phyloP scores from a whole-genome alignment of 2,329 filamentous ascomycete genomes.

The Fusarium nematophilum region DNA sequence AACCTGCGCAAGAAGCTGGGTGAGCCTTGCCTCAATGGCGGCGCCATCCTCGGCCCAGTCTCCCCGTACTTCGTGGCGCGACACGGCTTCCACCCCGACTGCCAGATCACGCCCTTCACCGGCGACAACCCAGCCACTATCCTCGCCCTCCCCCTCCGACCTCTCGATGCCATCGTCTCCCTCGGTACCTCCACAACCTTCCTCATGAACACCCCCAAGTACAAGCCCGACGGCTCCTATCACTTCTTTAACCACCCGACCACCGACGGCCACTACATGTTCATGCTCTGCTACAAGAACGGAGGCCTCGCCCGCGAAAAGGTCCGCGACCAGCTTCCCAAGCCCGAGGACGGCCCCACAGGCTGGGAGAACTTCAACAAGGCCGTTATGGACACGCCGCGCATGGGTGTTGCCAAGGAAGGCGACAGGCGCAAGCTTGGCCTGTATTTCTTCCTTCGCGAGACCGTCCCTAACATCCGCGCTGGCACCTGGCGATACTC shows the following conservation, averaged over 20 bases:
- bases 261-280: constrained; percentile 93
- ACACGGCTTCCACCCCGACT: constrained; percentile 81
- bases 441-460: constrained; percentile 93
- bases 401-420: constrained; percentile 69
- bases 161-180: constrained; percentile 92
- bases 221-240: constrained; percentile 88
- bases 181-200: constrained; percentile 97
- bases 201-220: constrained; percentile 94
- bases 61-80: constrained; percentile 81
- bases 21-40: constrained; percentile 82
- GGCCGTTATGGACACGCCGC: constrained; percentile 73
- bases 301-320: constrained; percentile 92
- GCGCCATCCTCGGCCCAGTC: constrained; percentile 79
- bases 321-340: constrained; percentile 83
- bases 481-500: constrained; percentile 89
- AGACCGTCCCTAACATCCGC: constrained; percentile 92
- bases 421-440: constrained; percentile 79
- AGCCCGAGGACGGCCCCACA: constrained; percentile 56
- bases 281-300: constrained; percentile 99
- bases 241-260: constrained; percentile 99
- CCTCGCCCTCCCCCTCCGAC: constrained; percentile 85
- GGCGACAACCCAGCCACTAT: constrained; percentile 98
- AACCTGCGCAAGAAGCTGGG: constrained; percentile 84
- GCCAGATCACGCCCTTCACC: constrained; percentile 86
- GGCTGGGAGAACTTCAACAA: constrained; percentile 87